These are phyloP conservation scores for Camelina hispida DNA, from an alignment of 345 rosid species.

Conservation along the genomic window DNA sequence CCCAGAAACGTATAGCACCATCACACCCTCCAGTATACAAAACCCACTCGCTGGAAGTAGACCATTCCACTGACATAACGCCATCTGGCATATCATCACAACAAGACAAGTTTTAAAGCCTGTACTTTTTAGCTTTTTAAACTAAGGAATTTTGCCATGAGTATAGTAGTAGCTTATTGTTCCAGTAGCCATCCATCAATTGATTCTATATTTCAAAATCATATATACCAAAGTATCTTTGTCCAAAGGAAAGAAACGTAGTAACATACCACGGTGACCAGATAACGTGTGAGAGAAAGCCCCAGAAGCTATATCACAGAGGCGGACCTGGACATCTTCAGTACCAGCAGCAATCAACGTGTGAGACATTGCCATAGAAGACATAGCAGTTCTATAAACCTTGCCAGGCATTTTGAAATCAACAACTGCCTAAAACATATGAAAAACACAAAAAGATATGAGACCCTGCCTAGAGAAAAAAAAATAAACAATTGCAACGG, in stretches of 20 bases:
- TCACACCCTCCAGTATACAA: slow-evolving; percentile 94
- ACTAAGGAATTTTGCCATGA: neutral
- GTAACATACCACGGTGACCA: slow-evolving; percentile 85
- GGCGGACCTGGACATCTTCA: slow-evolving; percentile 96
- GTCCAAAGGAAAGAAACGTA: neutral
- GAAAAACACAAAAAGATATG: slow-evolving; percentile 12
- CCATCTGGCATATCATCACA: slow-evolving; percentile 67
- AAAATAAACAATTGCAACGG: neutral
- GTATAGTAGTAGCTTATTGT: slow-evolving; percentile 22
- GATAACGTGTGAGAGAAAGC: slow-evolving; percentile 90
- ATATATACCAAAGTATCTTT: neutral
- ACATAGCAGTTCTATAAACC: slow-evolving; percentile 92
- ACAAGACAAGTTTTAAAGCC: slow-evolving; percentile 7
- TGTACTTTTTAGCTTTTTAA: neutral
- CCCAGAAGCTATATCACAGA: slow-evolving; percentile 93
- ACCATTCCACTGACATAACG: slow-evolving; percentile 94
- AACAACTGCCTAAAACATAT: slow-evolving; percentile 62
- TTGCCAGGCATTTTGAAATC: slow-evolving; percentile 95
- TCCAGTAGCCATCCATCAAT: slow-evolving; percentile 2
- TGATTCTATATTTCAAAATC: neutral
- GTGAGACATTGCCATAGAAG: slow-evolving; percentile 82
- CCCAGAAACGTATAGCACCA: slow-evolving; percentile 99
- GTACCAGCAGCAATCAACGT: slow-evolving; percentile 93
- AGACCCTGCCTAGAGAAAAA: neutral
- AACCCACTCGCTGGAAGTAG: slow-evolving; percentile 92